Conservation (phyloP, 2,329 filamentous ascomycete species). For the Talaromyces sp. region DNA sequence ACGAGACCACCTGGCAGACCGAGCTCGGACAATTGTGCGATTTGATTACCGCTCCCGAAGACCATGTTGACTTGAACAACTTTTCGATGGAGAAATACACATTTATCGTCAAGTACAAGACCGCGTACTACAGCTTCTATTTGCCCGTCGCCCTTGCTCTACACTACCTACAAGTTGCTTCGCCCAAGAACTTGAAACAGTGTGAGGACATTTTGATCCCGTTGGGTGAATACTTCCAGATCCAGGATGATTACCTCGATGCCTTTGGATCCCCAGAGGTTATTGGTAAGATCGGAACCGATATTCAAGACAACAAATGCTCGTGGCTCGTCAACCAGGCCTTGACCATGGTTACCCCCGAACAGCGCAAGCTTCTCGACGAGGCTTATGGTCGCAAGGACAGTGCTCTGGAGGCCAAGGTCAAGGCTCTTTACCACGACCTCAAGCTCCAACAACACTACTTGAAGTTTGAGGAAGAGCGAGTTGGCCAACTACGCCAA, state of each 20-base stretch:
- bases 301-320: constrained; percentile 99
- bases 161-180: constrained; percentile 77
- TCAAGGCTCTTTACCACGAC: constrained; percentile 87
- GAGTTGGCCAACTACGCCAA: constrained; percentile 68
- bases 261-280: constrained; percentile 89
- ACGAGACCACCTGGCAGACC: constrained; percentile 88
- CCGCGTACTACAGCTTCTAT: constrained; percentile 98
- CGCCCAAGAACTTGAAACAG: constrained; percentile 80
- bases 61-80: constrained; percentile 85
- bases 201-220: constrained; percentile 90
- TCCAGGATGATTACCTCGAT: constrained; percentile 98
- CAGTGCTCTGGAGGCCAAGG: constrained; percentile 68
- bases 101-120: constrained; percentile 99
- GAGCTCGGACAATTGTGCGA: constrained; percentile 94
- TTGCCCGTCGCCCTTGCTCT: constrained; percentile 89
- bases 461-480: constrained; percentile 82
- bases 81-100: constrained; percentile 93
- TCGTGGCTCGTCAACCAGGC: constrained; percentile 98
- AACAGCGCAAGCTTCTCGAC: constrained; percentile 83
- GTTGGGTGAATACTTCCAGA: constrained; percentile 98
- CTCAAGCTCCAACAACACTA: constrained; percentile 78
- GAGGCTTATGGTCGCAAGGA: constrained; percentile 94
- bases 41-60: constrained; percentile 90
- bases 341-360: constrained; percentile 69
- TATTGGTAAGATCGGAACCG: constrained; percentile 97